A percentile compares a stretch with the other conserved stretches of the same genome.
phyloP scores from a whole-genome alignment of 441 rosid species.

The Geranium incanum region DNA sequence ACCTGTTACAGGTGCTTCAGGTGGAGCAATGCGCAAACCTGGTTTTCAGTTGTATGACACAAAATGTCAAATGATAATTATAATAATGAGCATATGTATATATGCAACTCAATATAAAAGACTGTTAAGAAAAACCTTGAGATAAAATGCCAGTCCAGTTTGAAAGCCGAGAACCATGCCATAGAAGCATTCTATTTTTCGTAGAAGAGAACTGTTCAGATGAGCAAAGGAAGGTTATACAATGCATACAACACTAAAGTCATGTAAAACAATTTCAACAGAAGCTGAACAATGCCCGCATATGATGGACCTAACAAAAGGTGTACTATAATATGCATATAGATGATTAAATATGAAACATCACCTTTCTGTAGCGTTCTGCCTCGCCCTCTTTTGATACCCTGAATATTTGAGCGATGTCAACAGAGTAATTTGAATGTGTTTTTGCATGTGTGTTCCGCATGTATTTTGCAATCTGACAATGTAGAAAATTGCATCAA shows the following conservation, averaged over 20 bases:
- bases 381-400: slow-evolving; percentile 55
- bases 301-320: not conserved
- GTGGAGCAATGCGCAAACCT: slow-evolving; percentile 93
- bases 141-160: slow-evolving; percentile 93
- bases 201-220: slow-evolving; percentile 47
- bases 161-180: slow-evolving; percentile 94
- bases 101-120: not conserved
- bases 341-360: slow-evolving; percentile 7
- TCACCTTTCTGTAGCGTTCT: slow-evolving; percentile 56
- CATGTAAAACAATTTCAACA: not conserved
- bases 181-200: slow-evolving; percentile 70
- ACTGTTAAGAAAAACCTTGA: slow-evolving; percentile 47
- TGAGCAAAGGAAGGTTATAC: slow-evolving; percentile 13
- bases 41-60: slow-evolving; percentile 18
- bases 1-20: slow-evolving; percentile 83
- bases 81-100: not conserved
- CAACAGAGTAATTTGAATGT: slow-evolving; percentile 56
- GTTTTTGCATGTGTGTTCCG: slow-evolving; percentile 79
- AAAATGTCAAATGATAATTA: slow-evolving; percentile 9
- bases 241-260: not conserved
- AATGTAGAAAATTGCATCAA: not conserved
- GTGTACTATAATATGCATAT: not conserved
- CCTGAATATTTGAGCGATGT: slow-evolving; percentile 61
- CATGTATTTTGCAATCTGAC: slow-evolving; percentile 61
- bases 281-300: not conserved